Base-by-base conservation (phyloP, 495 filamentous ascomycete genomes). In the Aspergillus steynii region DNA sequence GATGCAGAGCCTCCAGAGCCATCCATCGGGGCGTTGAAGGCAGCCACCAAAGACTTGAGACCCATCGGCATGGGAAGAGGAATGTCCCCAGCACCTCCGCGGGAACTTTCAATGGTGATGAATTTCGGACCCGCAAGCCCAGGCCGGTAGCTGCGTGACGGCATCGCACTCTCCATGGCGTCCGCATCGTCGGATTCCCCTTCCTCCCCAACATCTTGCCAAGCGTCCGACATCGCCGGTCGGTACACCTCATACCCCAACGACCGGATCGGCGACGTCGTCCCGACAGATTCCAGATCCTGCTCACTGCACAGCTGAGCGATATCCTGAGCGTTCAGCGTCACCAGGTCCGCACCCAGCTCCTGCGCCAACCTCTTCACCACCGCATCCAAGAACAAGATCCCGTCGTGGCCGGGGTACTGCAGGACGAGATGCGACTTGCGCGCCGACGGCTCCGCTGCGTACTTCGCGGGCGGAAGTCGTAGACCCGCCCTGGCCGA, bases 321-420 rank as follows among this genome's bases (percentile, higher is more conserved):
- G 62, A 99, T 81, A 70, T 92, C 90, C 61, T 90, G 86, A 14
- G 92, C 87, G 71, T 89, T 86, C 14, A 99, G 73, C 27, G 84
- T 83, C 37, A 99, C 76, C 5, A 97, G 68, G 71, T 98, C 90
- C n/a, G 93, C 87, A 34, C 77, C 74, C 12, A 89, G 60, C 20
- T 84, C 78, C 10, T 74, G 68, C 2, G 92, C 89, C 32, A 90
- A 72, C 31, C 72, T 75, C 50, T 83, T 76, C 7, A 90, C 82
- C 29, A 90, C 69, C 1, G 73, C 70, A 58, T 89, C 80, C 45
- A 93, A 72, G 57, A 85, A 84, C 32, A 74, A 66, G 28, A 81
- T 80, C 0, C 82, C 82, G 53, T 86, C 83, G 49, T 82, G 76
- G 42, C 82, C 82, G 0, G 88, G 86, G 61, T 85, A 88, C 47